phyloP scores from a whole-genome alignment of 2,329 filamentous ascomycete genomes.

The Pseudogymnoascus sp. region DNA sequence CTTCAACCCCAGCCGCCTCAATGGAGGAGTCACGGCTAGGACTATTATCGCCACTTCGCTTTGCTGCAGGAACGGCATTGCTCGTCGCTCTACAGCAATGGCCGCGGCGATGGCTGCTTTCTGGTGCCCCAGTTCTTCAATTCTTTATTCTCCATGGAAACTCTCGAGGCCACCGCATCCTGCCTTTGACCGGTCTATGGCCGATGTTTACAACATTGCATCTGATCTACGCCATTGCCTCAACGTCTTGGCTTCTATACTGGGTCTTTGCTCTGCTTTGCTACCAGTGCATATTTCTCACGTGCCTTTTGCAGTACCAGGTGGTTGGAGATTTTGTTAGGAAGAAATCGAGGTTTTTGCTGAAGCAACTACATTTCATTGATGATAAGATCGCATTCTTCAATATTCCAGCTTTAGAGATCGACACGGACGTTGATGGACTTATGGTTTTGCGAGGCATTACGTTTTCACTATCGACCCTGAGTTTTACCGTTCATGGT shows the following conservation, averaged over 20 bases:
- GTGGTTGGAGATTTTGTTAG: constrained; percentile 20
- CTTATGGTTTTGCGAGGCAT: constrained; percentile 46
- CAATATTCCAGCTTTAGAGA: constrained; percentile 41
- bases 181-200: constrained; percentile 41
- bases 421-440: constrained; percentile 47
- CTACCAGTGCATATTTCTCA: constrained; percentile 36
- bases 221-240: constrained; percentile 39
- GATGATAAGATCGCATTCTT: constrained; percentile 42
- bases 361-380: constrained; percentile 41
- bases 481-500: constrained; percentile 45
- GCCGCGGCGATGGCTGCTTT: constrained; percentile 34
- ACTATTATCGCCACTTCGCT: background rate
- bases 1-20: background rate
- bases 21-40: background rate
- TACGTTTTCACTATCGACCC: constrained; percentile 42
- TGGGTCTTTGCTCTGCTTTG: constrained; percentile 36
- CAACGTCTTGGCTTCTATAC: constrained; percentile 47
- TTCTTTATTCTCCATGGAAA: constrained; percentile 31
- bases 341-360: constrained; percentile 29
- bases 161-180: constrained; percentile 31
- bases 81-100: constrained; percentile 24
- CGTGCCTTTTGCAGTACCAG: constrained; percentile 41
- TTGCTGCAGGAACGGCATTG: constrained; percentile 11
- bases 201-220: constrained; percentile 40
- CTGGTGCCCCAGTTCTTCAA: constrained; percentile 35